phyloP scores from a whole-genome alignment of 805 yeast species.

The Cephaloascus fragrans region DNA sequence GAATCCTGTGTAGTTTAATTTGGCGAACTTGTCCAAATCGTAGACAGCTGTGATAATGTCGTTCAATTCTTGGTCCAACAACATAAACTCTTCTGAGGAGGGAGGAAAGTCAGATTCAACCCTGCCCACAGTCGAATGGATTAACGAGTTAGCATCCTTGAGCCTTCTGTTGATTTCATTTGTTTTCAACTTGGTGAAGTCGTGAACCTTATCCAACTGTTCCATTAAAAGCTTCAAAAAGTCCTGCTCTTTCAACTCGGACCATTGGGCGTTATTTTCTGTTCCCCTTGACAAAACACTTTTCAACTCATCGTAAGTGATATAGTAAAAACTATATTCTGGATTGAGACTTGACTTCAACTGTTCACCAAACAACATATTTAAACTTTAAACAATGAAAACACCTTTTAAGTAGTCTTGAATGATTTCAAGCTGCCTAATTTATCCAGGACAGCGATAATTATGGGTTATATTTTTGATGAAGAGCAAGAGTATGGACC shows the following conservation, averaged over 20 bases:
- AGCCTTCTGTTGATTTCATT: slow-evolving; percentile 81
- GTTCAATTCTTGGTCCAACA: slow-evolving; percentile 30
- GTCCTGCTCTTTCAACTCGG: slow-evolving; percentile 67
- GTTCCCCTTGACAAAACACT: slow-evolving; percentile 65
- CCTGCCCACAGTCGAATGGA: slow-evolving; percentile 51
- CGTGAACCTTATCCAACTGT: slow-evolving; percentile 88
- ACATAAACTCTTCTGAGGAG: slow-evolving; percentile 31
- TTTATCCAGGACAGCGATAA: no score
- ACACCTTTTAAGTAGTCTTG: no score
- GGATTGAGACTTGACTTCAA: slow-evolving; percentile 81
- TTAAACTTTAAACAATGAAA: no score
- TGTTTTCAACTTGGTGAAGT: slow-evolving; percentile 81
- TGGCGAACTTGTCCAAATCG: slow-evolving; percentile 87
- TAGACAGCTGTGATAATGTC: slow-evolving; percentile 96
- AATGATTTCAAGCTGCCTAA: no score
- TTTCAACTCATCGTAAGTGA: slow-evolving; percentile 86
- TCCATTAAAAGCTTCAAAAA: slow-evolving; percentile 68
- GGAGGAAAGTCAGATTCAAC: slow-evolving; percentile 15
- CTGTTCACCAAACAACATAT: slow-evolving; percentile 95
- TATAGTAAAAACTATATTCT: slow-evolving; percentile 85
- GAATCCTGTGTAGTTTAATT: slow-evolving; percentile 93
- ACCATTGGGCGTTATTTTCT: slow-evolving; percentile 56
- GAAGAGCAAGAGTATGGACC: no score
- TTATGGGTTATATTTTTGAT: no score
- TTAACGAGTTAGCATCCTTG: slow-evolving; percentile 69